These are phyloP conservation scores for Globisporangium lucens DNA, from an alignment of 352 stramenopile species.

Conservation along the genomic window DNA sequence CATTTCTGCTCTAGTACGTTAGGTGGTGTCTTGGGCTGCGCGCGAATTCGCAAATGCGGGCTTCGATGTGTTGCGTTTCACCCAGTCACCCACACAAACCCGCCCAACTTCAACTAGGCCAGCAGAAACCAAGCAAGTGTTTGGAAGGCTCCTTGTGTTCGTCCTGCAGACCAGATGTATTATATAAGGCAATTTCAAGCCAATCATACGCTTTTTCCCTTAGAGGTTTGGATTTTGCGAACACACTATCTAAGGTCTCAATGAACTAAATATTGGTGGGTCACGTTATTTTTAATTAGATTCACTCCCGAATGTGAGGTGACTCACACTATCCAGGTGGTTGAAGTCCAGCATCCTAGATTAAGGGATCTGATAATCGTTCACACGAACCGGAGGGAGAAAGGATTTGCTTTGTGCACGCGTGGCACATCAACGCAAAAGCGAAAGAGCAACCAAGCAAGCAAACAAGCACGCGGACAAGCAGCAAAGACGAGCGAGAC, in stretches of 20 bases:
- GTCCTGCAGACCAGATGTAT: not conserved
- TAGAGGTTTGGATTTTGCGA: not conserved
- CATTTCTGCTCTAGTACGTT: not conserved
- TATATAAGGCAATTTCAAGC: not conserved
- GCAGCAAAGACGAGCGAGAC: not conserved
- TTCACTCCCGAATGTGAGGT: no score
- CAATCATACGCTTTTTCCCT: not conserved
- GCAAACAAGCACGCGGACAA: not conserved
- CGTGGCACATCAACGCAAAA: not conserved
- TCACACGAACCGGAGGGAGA: not conserved
- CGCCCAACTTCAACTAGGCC: constrained; percentile 1
- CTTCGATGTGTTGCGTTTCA: not conserved
- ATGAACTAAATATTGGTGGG: not conserved
- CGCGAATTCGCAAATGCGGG: constrained; percentile 6
- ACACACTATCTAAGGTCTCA: not conserved
- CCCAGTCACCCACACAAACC: not conserved
- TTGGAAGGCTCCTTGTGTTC: not conserved
- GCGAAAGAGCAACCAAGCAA: not conserved
- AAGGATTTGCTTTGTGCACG: constrained; percentile 6
- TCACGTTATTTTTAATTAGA: no score
- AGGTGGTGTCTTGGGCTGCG: not conserved
- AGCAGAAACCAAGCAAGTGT: not conserved
- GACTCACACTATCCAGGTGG: not conserved
- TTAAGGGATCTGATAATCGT: constrained; percentile 10
- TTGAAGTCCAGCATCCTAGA: constrained; percentile 6